Evolutionary conservation across 2,329 filamentous ascomycete species (phyloP), one percentile per base, ranked within the genome.

Genomic region (Aspergillus uvarum): DNA sequence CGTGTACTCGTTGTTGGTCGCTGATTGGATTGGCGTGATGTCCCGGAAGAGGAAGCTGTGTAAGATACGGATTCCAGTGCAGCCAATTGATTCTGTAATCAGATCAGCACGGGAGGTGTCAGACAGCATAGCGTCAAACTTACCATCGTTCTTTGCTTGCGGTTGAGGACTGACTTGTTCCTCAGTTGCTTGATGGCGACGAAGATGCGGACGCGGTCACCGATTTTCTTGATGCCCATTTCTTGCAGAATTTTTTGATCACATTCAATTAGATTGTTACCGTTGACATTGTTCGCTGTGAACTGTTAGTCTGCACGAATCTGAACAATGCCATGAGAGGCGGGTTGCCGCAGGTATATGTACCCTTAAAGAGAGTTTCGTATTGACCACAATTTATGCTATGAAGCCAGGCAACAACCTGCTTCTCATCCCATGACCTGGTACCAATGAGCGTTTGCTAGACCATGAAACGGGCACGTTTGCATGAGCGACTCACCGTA

Each of bases 191-290:
- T 94, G 72, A 94, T 92, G 66, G 89, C 88, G 63, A 93, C 83
- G 70, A 92, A 93, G 62, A 99, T 89, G 64, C 94, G 90, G 38
- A 99, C 94, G 56, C 95, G 88, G 76, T 99, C 95, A 65, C 95
- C 95, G 65, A 99, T 91, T 78, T 98, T 99, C 68, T 96, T 96
- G 68, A 99, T 94, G 48, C 95, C 95, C 87, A 99, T 96, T 76
- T 99, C 95, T 77, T 96, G 96, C 64, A 99, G 83, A 47, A 96
- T 92, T 58, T 92, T 89, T 81, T 96, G 96, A 77, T 99, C 95
- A 83, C 97, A 94, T 78, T 99, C 95, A 68, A 99, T 84, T 49
- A 99, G 82, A 73, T 96, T 97, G 79, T 97, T 92, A 70, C 95
- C 95, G 73, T 95, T 99, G 81, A 99, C 97, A 76, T 98, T 91